Evolutionary conservation across 805 yeast genomes (phyloP).

Genomic region (Monosporozyma unispora): DNA sequence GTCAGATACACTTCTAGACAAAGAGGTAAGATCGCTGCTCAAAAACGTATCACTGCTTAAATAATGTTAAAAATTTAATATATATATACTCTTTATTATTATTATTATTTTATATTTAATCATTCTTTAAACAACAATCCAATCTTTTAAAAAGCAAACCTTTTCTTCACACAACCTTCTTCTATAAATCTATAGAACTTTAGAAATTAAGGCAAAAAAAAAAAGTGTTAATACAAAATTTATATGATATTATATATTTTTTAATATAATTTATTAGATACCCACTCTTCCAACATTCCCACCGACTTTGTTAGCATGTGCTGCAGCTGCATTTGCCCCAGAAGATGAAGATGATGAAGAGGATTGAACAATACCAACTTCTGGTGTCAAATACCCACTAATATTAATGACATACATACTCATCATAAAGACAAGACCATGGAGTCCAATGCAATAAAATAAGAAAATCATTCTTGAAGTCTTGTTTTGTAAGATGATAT

Average conservation of each 20-base stretch:
- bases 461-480: slow-evolving; percentile 65
- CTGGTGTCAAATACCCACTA: slow-evolving; percentile 39
- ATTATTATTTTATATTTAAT: slow-evolving; percentile 3
- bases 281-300: not conserved
- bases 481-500: slow-evolving; percentile 66
- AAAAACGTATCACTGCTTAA: slow-evolving; percentile 75
- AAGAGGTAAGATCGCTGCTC: slow-evolving; percentile 82
- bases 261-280: not conserved
- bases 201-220: too few relatives aligned
- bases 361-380: slow-evolving; percentile 25
- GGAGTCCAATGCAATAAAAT: slow-evolving; percentile 65
- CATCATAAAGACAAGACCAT: slow-evolving; percentile 59
- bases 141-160: not conserved
- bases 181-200: not conserved
- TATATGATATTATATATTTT: not conserved
- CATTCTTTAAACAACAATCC: slow-evolving; percentile 2
- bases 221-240: not conserved
- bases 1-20: slow-evolving; percentile 83
- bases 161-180: not conserved
- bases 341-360: slow-evolving; percentile 2
- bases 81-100: not conserved
- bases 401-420: slow-evolving; percentile 46
- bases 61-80: slow-evolving; percentile 6
- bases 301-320: slow-evolving; percentile 1
- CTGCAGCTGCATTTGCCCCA: slow-evolving; percentile 2